Evolutionary conservation across 441 rosid species (phyloP), one percentile per base, ranked within the genome.

Genomic region (Brassica hybrid): DNA sequence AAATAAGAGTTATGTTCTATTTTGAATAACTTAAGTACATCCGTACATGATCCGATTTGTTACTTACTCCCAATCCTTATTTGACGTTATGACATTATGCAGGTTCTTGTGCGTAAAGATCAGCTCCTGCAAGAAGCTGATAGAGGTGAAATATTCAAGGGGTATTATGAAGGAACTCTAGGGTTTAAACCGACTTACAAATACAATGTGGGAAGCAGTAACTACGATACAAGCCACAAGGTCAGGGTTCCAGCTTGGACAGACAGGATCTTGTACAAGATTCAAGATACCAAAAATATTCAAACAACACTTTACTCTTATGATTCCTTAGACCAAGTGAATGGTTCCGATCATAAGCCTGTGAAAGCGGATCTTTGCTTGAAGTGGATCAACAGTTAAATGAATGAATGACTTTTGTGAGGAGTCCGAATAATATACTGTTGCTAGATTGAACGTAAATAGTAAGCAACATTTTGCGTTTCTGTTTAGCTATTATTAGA

Each of bases 161-260:
- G 97, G 34, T 91, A 81, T 65, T 76, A 75, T 50, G 94, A 91
- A 71, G 97, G 94, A 17, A 80, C 84, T 6, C 69, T 88, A 64
- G 78, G 81, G n/a, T 92, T 92, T 76, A 92, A 90, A 77, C 97
- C 97, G 7, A 88, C 95, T 0, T 92, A 88, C 48, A 88, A 90
- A 60, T 87, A 89, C 62, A 71, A 89, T 14, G 67, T 82, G 3
- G 93, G 94, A 78, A 88, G 91, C 45, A 88, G 82, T 81, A 82
- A 81, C 72, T 90, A 90, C n/a, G 89, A 90, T 60, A 87, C 93
- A 64, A 92, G 94, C 68, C 71, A 82, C 77, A 90, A 91, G 85
- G 91, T 86, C 16, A 78, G 94, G 68, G 86, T 92, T 41, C 96
- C 96, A 7, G 84, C 95, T 8, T 90, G 97, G 95, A 92, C 95